These are phyloP conservation scores for Violaceomyces palustris DNA, from an alignment of 1,284 basidiomycete genomes.

Conservation along the genomic window DNA sequence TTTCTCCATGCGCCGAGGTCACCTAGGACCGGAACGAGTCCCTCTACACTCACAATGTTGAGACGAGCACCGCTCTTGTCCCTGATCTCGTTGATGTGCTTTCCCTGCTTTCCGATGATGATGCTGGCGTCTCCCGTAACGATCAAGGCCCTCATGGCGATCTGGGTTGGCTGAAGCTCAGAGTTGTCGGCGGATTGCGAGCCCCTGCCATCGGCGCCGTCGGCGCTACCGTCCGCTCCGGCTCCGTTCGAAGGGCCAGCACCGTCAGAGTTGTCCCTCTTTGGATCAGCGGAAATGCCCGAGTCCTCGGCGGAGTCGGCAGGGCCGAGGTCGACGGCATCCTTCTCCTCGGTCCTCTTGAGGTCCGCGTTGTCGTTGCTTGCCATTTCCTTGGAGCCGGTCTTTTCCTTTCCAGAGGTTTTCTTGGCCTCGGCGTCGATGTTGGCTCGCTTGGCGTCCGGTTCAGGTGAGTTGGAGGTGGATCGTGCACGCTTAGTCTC, in stretches of 20 bases:
- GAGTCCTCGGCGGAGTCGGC: conserved; percentile 14
- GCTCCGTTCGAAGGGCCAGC: conserved; percentile 11
- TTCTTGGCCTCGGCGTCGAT: conserved; percentile 9
- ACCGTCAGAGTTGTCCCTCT: conserved; percentile 10
- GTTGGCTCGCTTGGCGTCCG: conserved; percentile 34
- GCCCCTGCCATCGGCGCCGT: conserved; percentile 12
- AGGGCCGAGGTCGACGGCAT: conserved; percentile 35
- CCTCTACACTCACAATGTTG: conserved; percentile 41
- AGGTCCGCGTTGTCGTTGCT: conserved; percentile 1
- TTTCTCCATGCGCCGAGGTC: not conserved
- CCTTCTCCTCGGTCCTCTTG: conserved; percentile 29
- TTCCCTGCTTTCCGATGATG: conserved; percentile 94
- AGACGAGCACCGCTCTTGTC: conserved; percentile 90
- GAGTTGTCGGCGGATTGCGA: conserved; percentile 22
- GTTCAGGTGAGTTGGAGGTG: conserved; percentile 22
- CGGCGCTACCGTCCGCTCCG: conserved; percentile 7
- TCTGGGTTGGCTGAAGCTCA: conserved; percentile 31
- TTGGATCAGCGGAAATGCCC: conserved; percentile 17
- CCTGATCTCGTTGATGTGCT: conserved; percentile 96
- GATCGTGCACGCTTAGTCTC: conserved; percentile 40
- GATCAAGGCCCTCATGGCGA: conserved; percentile 62
- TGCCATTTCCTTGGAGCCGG: conserved; percentile 3
- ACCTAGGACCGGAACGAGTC: too few species aligned
- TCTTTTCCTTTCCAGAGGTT: not conserved
- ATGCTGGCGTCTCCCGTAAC: conserved; percentile 98